Base-by-base conservation (phyloP, 768 basidiomycete species). In the Termitomyces sp. region DNA sequence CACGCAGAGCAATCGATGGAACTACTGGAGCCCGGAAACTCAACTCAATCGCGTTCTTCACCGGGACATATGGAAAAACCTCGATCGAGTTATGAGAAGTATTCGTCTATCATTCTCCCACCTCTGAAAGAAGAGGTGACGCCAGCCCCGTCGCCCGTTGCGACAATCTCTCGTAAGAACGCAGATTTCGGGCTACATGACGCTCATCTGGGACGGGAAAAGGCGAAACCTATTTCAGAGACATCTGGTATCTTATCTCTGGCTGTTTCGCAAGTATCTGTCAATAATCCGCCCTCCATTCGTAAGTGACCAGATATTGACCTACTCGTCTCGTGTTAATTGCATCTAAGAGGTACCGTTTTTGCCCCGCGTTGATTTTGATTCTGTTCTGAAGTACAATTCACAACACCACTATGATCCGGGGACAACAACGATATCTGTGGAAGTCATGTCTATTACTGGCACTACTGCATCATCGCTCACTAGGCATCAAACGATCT, bases 121-220 rank as follows among this genome's bases (percentile, higher is more conserved):
- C 75, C 88, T 6, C 69, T 92, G 58, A 75, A 79, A 58, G 91
- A 92, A 70, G 91, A 86, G 67, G 77, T 74, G 50, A 88, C 87
- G 1, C 87, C 86, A 12, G 71, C 69, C 13, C 68, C 75, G 13
- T 78, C 85, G 1, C 88, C 87, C 18, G 76, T 73, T 1, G 78
- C 76, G 11, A 85, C 87, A 0, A 66, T 88, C 50, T 72, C 80
- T 27, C 77, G 78, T 36, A 63, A 63, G 41, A 52, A 54, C 15
- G 58, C 63, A 45, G 66, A 27, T 44, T 3, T 44, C 18, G 49
- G 24, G 24, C 20, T 22, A 13, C 50, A 44, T 39, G 15, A 57
- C 18, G 4, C 44, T 3, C 3, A 31, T 22, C 27, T 47, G 41
- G 52, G 13, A 22, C 27, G 30, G 20, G 24, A 42, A 24, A 45